These are phyloP conservation scores for Dactylellina drechsleri DNA, from an alignment of 2,329 filamentous ascomycete species.

Conservation along the genomic window DNA sequence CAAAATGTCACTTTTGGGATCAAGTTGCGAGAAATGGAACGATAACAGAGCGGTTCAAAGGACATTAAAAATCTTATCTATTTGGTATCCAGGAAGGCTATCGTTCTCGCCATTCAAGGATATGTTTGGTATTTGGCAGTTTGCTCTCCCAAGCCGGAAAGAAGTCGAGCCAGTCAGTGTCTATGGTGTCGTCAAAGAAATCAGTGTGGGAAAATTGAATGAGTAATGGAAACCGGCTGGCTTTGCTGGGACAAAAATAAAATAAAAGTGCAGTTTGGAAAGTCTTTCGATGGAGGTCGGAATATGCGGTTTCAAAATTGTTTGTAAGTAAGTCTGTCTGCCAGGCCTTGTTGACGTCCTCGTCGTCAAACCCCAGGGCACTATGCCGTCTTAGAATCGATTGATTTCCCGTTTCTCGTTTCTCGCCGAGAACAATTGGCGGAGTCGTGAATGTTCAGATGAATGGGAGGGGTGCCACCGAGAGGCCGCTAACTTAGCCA, in stretches of 20 bases:
- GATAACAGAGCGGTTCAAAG: constrained; percentile 18
- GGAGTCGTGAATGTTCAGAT: constrained; percentile 26
- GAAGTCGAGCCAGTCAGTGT: constrained; percentile 8
- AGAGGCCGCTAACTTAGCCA: constrained; percentile 6
- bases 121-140: constrained; percentile 35
- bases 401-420: constrained; percentile 25
- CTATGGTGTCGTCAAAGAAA: constrained; percentile 14
- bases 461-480: constrained; percentile 42
- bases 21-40: constrained; percentile 43
- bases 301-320: constrained; percentile 44
- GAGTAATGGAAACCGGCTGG: constrained; percentile 21
- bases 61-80: constrained; percentile 36
- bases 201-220: constrained; percentile 9
- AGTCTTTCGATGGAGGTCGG: constrained; percentile 24
- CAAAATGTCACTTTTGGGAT: constrained; percentile 50
- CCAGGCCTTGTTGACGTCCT: constrained; percentile 9
- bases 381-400: constrained; percentile 14
- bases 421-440: constrained; percentile 19
- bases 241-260: constrained; percentile 27
- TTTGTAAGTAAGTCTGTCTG: constrained; percentile 33
- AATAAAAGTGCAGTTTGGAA: background rate
- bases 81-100: constrained; percentile 17
- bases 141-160: constrained; percentile 36
- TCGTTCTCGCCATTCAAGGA: constrained; percentile 25
- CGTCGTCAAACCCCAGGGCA: constrained; percentile 21